Evolutionary conservation across 768 basidiomycete species (phyloP), one percentile per base, ranked within the genome.

Genomic region (Serendipita vermifera): DNA sequence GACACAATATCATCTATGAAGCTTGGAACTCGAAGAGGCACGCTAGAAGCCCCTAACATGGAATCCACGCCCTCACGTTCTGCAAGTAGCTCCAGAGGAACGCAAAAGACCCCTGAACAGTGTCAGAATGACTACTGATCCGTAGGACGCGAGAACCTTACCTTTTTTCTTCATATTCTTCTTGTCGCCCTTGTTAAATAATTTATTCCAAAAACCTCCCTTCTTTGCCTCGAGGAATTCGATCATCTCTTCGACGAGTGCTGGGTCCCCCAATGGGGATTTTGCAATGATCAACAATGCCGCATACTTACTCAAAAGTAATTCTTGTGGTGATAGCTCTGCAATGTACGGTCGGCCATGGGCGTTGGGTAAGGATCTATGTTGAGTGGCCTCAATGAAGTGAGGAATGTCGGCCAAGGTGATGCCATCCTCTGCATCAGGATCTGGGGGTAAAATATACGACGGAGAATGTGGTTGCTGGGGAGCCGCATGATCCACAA

Each of bases 1-100:
- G 91, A 94, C 41, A 99, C 81, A 58, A 96, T 89, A 65, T 99
- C 96, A 67, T 99, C 96, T 57, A 99, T 88, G 67, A 99, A 97
- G 68, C 90, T 97, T 13, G 96, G 96, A 20, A 99, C 84, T 62
- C 89, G 77, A 60, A 99, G 65, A 5, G 89, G 80, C 33, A 79
- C 82, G 33, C 87, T 79, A 4, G 91, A 88, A 22, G 89, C 87
- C 17, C 94, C 96, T 54, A 88, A 80, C 60, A 91, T 70, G 17
- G 94, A 96, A 70, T 99, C 96, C n/a, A 87, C 83, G 4, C 96
- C 94, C 67, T 94, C 91, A 60, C 84, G 77, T 61, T 98, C 93
- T 26, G 94, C 94, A 39, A 99, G 73, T 27, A 91, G 73, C 62
- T 99, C 96, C 58, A 99, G 76, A 3, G 90, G 91, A 55, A 98